Evolutionary conservation across 2,329 filamentous ascomycete genomes (phyloP), one percentile per base, ranked within the genome.

Genomic region (Macrophomina tecta): DNA sequence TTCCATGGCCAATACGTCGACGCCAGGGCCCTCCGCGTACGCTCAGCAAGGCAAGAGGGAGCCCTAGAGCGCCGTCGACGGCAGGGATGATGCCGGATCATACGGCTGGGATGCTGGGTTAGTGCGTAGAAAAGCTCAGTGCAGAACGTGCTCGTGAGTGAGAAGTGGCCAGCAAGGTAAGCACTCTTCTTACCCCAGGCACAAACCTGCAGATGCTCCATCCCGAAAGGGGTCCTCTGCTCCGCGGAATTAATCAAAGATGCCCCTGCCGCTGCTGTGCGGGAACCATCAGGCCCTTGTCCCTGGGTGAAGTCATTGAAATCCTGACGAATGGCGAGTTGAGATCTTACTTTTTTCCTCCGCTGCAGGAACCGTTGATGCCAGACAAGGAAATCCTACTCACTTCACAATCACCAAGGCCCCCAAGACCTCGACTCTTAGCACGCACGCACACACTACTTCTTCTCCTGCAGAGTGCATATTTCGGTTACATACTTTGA

Each of bases 231-330:
- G 56, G 18, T 23, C 23, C 28, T 34, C 56, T 60, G 14, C 56
- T 60, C 56, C 56, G 56, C 56, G 56, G 56, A 60, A 60, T 60
- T 60, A 60, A 60, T 60, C 56, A 60, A 60, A 60, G 42, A 16
- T 23, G 23, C 23, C 23, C 9, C 30, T 32, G 16, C 34, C 28
- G 38, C 28, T 30, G n/a, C 28, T 30, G 28, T 36, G 49, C 30
- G 28, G 49, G 23, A 52, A 52, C 49, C 49, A 36, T 30, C 49
- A 52, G 28, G 28, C 49, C 49, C 28, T 4, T 14, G 49, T 32
- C 40, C 40, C 53, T 36, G 14, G 30, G 9, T 23, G 23, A 11
- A 18, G 56, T 60, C 40, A 36, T 34, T 48, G 40, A 60, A 34
- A 16, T 16, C 8, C 56, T 30, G 16, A 11, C 56, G 56, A 48